A percentile compares a stretch with the other conserved stretches of the same genome.
phyloP scores from a whole-genome alignment of 306 rosid genomes.

The Pyrus pyrifolia region DNA sequence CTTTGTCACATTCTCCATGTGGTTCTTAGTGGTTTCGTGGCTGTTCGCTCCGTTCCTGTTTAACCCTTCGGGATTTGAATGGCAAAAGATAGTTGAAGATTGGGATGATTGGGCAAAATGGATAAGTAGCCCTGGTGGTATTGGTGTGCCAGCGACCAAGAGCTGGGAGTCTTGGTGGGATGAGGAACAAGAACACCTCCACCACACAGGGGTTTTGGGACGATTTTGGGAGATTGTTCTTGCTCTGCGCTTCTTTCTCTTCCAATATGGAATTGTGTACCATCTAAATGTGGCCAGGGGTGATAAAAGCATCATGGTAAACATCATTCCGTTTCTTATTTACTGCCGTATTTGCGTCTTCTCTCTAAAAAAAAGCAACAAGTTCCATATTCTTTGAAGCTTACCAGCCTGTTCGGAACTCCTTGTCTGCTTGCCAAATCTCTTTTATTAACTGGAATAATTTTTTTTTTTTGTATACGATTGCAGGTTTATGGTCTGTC shows the following conservation, averaged over 20 bases:
- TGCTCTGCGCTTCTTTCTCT: slow-evolving; percentile 69
- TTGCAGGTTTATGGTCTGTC: slow-evolving; percentile 86
- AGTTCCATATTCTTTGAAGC: slow-evolving; percentile 4
- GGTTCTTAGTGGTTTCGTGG: slow-evolving; percentile 84
- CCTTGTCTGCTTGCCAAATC: background rate
- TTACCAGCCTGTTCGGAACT: background rate
- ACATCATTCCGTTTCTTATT: background rate
- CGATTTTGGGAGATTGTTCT: slow-evolving; percentile 68
- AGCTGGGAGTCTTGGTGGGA: slow-evolving; percentile 99
- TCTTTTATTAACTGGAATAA: background rate
- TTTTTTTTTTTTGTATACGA: background rate
- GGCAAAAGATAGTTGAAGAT: slow-evolving; percentile 99
- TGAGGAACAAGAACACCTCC: slow-evolving; percentile 96
- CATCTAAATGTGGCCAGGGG: slow-evolving; percentile 68
- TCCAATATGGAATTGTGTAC: slow-evolving; percentile 90
- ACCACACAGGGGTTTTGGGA: slow-evolving; percentile 58
- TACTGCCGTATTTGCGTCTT: slow-evolving; percentile 10
- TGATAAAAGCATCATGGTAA: slow-evolving; percentile 72
- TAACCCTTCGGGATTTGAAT: slow-evolving; percentile 97
- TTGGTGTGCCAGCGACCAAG: slow-evolving; percentile 88
- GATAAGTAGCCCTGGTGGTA: slow-evolving; percentile 80
- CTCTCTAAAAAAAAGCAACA: slow-evolving; percentile 11
- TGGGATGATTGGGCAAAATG: slow-evolving; percentile 96
- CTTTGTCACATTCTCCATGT: slow-evolving; percentile 65
- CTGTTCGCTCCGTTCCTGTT: slow-evolving; percentile 90